Conservation (phyloP, 768 basidiomycete species). For the Tricholoma terreum region DNA sequence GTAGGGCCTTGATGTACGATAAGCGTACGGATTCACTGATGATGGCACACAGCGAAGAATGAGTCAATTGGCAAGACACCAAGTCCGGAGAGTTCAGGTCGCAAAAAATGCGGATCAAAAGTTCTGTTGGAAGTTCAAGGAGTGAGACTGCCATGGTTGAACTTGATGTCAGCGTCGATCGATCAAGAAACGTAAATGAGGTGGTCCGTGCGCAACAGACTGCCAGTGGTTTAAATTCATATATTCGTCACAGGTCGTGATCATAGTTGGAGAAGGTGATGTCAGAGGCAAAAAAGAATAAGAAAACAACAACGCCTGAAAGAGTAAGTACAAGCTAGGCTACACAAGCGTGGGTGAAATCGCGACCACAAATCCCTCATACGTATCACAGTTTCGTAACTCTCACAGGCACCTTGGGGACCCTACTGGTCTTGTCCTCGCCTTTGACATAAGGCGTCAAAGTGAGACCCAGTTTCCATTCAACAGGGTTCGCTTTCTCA, state of each 20-base stretch:
- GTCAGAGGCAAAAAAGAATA: neutral
- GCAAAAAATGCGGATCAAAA: slow-evolving; percentile 8
- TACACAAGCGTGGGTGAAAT: neutral
- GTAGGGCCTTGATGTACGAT: slow-evolving; percentile 6
- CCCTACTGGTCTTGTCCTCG: slow-evolving; percentile 6
- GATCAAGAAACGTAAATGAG: neutral
- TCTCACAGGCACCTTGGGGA: slow-evolving; percentile 16
- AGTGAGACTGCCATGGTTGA: neutral
- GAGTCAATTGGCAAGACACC: slow-evolving; percentile 7
- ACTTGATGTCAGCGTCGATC: no score
- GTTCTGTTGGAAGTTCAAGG: slow-evolving; percentile 9
- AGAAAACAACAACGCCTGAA: neutral
- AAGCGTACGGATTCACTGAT: slow-evolving; percentile 3
- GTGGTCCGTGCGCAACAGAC: neutral
- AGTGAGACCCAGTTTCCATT: slow-evolving; percentile 25
- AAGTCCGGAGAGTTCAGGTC: slow-evolving; percentile 3
- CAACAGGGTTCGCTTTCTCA: slow-evolving; percentile 16
- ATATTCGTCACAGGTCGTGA: neutral
- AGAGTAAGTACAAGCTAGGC: neutral
- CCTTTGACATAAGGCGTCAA: slow-evolving; percentile 19
- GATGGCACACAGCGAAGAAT: slow-evolving; percentile 1
- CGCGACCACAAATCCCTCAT: neutral
- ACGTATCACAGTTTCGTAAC: slow-evolving; percentile 8
- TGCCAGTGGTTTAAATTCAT: no score
- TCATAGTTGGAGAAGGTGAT: neutral